Base-by-base conservation (phyloP, 139 green algal species). In the Picochlorum sp. region DNA sequence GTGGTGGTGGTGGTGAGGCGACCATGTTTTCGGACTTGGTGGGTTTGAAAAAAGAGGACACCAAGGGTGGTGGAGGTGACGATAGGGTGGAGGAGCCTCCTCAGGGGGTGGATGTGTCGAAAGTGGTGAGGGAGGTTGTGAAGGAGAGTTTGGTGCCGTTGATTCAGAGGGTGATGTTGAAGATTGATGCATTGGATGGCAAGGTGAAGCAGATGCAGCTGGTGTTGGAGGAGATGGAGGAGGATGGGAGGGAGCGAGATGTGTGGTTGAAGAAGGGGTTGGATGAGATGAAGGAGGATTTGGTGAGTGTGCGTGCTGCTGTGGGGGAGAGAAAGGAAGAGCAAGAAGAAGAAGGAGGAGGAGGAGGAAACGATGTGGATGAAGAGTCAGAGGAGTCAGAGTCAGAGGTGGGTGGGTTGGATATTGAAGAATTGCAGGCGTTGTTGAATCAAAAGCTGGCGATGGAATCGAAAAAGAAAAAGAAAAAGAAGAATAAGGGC, bases 101-200 rank as follows among this genome's bases (percentile, higher is more conserved):
- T 30, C 28, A 30, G 28, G 8, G 34, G 1, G 34, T 41, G 34
- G 34, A 41, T 41, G 34, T 41, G 34, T 41, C 50, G 9, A 58
- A 11, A 14, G 50, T 49, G 7, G 50, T 58, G 7, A 58, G 23
- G 50, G 23, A 54, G 15, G 47, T 54, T 54, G 47, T 54, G 47
- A 54, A 54, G 47, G 60, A 79, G 44, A 62, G 62, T 7, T 80
- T 83, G 49, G 58, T 26, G 14, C 57, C 50, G 3, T 69, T 49
- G 34, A 38, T 83, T 45, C 69, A 83, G 57, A 69, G 79, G 41
- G 66, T 82, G 26, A 49, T 73, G 20, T 68, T 72, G 24, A 76
- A 77, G 1, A 60, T 85, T 61, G 74, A 78, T 54, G 51, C 41
- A 3, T 41, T 85, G 56, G 78, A 85, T 54, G 58, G 68, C 52